A percentile compares a stretch with the other conserved stretches of the same genome.
Evolutionary conservation across 306 rosid genomes (phyloP).

Genomic region (Acacia acuminata): DNA sequence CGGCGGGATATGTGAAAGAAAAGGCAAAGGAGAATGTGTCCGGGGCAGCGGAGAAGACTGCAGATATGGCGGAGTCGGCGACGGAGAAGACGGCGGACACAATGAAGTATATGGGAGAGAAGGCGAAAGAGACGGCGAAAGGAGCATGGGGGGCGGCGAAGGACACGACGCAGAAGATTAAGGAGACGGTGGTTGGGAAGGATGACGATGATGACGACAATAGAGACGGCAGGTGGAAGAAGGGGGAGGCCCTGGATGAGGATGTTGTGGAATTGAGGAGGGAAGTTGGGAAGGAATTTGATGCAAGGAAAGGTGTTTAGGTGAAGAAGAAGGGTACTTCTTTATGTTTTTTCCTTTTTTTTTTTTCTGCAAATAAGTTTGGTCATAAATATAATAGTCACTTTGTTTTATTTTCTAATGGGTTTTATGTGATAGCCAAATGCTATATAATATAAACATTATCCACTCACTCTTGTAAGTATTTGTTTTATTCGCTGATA

Average conservation of each 20-base stretch:
- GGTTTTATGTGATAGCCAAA: not conserved
- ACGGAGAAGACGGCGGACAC: conserved; percentile 28
- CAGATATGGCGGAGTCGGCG: not conserved
- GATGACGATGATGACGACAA: conserved; percentile 20
- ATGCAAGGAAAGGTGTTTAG: not conserved
- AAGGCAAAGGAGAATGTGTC: not conserved
- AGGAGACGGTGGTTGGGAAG: conserved; percentile 50
- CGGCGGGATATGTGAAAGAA: conserved; percentile 14
- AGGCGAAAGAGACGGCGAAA: conserved; percentile 27
- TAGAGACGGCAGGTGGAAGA: not conserved
- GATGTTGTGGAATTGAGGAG: conserved; percentile 33
- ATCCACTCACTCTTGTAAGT: not conserved
- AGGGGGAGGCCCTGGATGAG: conserved; percentile 30
- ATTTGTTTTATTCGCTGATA: not conserved
- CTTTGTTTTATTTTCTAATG: not conserved
- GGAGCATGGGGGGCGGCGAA: conserved; percentile 21
- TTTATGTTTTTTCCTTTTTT: not conserved
- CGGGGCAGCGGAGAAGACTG: not conserved
- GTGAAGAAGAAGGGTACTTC: not conserved
- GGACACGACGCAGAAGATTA: conserved; percentile 45
- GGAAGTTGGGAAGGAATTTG: conserved; percentile 31
- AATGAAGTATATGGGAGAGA: conserved; percentile 21
- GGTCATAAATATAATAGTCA: not conserved
- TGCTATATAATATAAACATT: not conserved
- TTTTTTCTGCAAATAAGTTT: not conserved